A percentile compares a stretch with the other conserved stretches of the same genome.
These are phyloP conservation scores for Monosporascus sp. DNA, from an alignment of 2,329 filamentous ascomycete genomes.

Conservation along the genomic window DNA sequence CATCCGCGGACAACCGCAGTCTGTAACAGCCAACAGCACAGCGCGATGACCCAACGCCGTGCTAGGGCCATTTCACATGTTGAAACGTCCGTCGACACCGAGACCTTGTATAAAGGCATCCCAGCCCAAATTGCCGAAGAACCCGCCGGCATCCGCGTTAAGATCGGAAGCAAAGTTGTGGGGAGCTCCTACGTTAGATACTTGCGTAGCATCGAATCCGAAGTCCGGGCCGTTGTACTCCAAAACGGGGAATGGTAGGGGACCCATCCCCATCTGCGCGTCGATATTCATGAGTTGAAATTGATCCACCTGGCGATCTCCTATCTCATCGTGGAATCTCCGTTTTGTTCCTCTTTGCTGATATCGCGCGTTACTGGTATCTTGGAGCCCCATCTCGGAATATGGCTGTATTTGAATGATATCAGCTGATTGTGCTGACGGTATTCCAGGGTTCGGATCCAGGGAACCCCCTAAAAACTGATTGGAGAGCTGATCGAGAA, in stretches of 20 bases:
- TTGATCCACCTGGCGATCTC: background rate
- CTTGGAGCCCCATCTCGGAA: background rate
- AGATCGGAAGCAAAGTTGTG: background rate
- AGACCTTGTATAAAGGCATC: background rate
- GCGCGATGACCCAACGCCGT: background rate
- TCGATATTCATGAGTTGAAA: background rate
- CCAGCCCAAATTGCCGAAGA: constrained; percentile 2
- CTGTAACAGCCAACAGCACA: too few species aligned
- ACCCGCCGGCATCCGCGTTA: constrained; percentile 1
- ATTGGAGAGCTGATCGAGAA: background rate
- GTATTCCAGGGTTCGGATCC: background rate
- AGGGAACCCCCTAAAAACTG: background rate
- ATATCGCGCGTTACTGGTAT: background rate
- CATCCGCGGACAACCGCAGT: too few species aligned
- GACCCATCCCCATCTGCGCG: background rate
- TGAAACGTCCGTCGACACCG: background rate
- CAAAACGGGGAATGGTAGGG: constrained; percentile 1
- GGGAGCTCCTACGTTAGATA: background rate
- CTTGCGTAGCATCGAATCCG: constrained; percentile 5
- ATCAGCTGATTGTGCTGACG: background rate
- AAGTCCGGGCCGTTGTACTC: constrained; percentile 8
- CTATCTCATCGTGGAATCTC: background rate
- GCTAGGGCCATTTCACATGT: background rate
- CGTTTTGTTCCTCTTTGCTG: background rate
- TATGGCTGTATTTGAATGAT: background rate